Percentiles rank a stretch among this genome's conserved stretches.
Evolutionary conservation across 495 filamentous ascomycete species (phyloP).

Genomic region (Penicillium steckii): DNA sequence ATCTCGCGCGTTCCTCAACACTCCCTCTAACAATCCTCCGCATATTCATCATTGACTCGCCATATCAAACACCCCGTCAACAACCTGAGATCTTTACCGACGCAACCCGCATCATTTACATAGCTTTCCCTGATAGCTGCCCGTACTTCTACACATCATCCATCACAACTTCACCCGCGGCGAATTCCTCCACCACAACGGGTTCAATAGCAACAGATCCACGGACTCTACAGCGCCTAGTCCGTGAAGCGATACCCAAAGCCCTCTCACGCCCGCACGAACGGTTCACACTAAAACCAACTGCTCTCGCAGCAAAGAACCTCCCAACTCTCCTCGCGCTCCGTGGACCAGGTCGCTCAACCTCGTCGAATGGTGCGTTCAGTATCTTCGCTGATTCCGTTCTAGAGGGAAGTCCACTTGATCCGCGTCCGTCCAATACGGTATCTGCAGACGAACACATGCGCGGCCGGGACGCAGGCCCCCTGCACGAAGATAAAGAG

Average conservation of each 20-base stretch:
- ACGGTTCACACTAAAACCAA: slow-evolving; percentile 63
- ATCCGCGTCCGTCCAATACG: slow-evolving; percentile 43
- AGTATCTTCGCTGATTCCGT: slow-evolving; percentile 69
- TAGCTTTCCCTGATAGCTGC: slow-evolving; percentile 76
- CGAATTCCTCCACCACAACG: slow-evolving; percentile 18
- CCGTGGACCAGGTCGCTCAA: slow-evolving; percentile 64
- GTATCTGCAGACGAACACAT: slow-evolving; percentile 43
- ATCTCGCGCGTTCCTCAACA: slow-evolving; percentile 60
- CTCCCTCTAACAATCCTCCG: slow-evolving; percentile 70
- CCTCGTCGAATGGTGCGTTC: slow-evolving; percentile 72
- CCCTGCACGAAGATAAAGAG: slow-evolving; percentile 21
- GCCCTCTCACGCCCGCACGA: slow-evolving; percentile 70
- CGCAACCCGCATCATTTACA: slow-evolving; percentile 64
- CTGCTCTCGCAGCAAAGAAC: slow-evolving; percentile 65
- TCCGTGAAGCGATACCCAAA: slow-evolving; percentile 73
- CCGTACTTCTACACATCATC: slow-evolving; percentile 76
- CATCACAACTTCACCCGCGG: slow-evolving; percentile 39
- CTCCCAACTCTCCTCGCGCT: slow-evolving; percentile 62
- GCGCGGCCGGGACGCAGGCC: slow-evolving; percentile 15
- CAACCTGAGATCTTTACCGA: slow-evolving; percentile 42
- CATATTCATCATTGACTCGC: slow-evolving; percentile 70
- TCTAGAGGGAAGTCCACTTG: slow-evolving; percentile 56
- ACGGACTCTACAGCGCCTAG: slow-evolving; percentile 63
- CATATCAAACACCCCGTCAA: slow-evolving; percentile 58
- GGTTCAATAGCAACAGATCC: slow-evolving; percentile 48